Evolutionary conservation across 805 yeast genomes (phyloP), one percentile per base, ranked within the genome.

Genomic region (Barnettozyma siamensis): DNA sequence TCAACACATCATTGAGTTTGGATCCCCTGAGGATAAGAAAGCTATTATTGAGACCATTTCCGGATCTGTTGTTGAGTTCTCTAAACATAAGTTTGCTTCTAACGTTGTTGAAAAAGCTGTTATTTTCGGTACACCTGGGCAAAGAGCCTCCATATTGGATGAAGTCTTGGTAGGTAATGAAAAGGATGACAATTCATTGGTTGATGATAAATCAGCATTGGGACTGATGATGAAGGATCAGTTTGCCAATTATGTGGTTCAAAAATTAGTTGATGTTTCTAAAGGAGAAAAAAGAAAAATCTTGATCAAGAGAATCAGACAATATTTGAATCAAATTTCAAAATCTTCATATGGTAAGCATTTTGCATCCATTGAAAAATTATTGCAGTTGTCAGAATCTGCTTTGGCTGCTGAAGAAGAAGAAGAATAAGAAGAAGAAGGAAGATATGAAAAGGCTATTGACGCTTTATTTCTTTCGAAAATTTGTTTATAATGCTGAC

Each of bases 61-160:
- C 26, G 80, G 80, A 21, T 74, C 79, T 16, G 80, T 87, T 36
- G 86, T 93, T 26, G 78, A 75, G 40, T 83, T 88, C 44, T 86
- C 96, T n/a, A 83, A 87, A 56, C 99, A 93, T 67, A 93, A 93
- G 64, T 93, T 88, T 69, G 98, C 99, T 2, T 88, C 96, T 0
- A 93, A 93, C 62, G 99, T 94, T 24, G 95, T 93, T 50, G 99
- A 93, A 62, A 88, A 87, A 60, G 86, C 96, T 53, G 86, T 93
- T 43, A 72, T 85, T 42, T 76, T 72, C 60, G 94, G 96, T 35
- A 70, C 76, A 15, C 61, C 66, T 8, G 67, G 64, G 6, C 94
- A 88, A 61, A 73, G 88, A 47, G 63, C 67, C 45, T 58, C 68
- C 30, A 74, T 91, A 31, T 74, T 84, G 44, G 76, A 75, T 42